A percentile compares a stretch with the other conserved stretches of the same genome.
Conservation (phyloP, 768 basidiomycete genomes). For the Tephrocybe sp. region DNA sequence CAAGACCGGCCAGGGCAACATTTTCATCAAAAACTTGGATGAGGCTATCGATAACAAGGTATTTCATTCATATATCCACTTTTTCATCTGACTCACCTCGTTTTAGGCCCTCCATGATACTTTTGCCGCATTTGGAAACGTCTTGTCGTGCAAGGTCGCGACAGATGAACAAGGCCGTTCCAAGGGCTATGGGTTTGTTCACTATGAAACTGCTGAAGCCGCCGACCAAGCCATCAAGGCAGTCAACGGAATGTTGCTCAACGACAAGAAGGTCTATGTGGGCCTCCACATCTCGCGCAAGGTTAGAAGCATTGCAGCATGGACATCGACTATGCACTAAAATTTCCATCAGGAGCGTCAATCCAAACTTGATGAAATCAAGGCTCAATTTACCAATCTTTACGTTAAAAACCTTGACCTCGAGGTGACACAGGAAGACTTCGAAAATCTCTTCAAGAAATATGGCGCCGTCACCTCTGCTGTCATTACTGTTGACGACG, state of each 20-base stretch:
- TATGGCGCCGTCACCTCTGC: slow-evolving; percentile 90
- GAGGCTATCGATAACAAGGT: slow-evolving; percentile 98
- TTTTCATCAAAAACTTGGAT: slow-evolving; percentile 99
- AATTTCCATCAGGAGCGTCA: slow-evolving; percentile 72
- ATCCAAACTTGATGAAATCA: slow-evolving; percentile 98
- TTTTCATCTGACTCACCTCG: neutral
- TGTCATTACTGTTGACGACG: slow-evolving; percentile 77
- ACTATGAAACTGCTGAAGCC: slow-evolving; percentile 97
- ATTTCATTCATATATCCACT: slow-evolving; percentile 6
- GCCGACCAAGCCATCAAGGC: slow-evolving; percentile 96
- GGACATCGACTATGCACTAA: neutral
- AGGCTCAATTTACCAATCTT: slow-evolving; percentile 95
- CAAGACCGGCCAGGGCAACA: slow-evolving; percentile 99
- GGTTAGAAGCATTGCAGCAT: slow-evolving; percentile 37
- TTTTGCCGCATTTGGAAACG: slow-evolving; percentile 98
- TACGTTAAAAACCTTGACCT: slow-evolving; percentile 96
- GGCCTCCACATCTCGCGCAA: slow-evolving; percentile 97
- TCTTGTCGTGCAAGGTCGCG: slow-evolving; percentile 98
- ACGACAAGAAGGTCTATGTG: slow-evolving; percentile 99
- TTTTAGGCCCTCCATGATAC: slow-evolving; percentile 95
- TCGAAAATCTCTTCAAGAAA: slow-evolving; percentile 71
- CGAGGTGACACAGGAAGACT: slow-evolving; percentile 83
- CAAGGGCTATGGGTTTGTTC: slow-evolving; percentile 98
- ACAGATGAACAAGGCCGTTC: slow-evolving; percentile 94
- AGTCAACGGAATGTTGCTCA: slow-evolving; percentile 98